Evolutionary conservation across 345 rosid genomes (phyloP), one percentile per base, ranked within the genome.

Genomic region (Crucihimalaya himalaica): DNA sequence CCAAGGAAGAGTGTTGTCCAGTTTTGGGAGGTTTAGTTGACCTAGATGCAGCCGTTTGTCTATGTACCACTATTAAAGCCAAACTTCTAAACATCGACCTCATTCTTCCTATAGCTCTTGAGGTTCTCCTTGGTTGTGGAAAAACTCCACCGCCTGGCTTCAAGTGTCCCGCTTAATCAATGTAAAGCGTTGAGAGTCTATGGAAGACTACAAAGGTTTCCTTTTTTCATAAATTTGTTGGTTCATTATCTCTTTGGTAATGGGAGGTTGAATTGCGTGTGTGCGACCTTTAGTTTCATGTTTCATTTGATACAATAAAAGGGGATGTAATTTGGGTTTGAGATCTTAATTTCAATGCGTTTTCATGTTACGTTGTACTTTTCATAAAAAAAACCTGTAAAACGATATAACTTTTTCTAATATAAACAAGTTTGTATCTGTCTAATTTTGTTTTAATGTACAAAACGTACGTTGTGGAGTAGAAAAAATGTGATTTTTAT

Each of bases 41-140:
- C 75, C 77, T 94, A 66, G 98, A 92, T 46, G 97, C 97, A 5
- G 97, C 98, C 0, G 19, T 94, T 13, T 94, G 98, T 71, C 89
- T 94, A 16, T 94, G 97, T 82, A 91, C 96, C 59, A 84, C 95
- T 62, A 89, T 94, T 58, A 91, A 71, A 47, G 83, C 66, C 29
- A 94, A 94, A 83, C 97, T 94, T 74, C 83, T 94, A 3, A 94
- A 89, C 59, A 32, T 94, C 52, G 81, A 79, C 54, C 52, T 91
- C 34, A 39, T 94, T 2, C 13, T 91, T 1, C 98, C 98, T 18
- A 71, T 94, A 65, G 98, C 97, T 68, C 98, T 94, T 64, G 77
- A 88, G 63, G 83, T 94, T 32, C 97, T 94, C 32, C 6, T 94
- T 9, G 85, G 86, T 52, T 94, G 98, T 76, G 98, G 98, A 27